A percentile compares a stretch with the other conserved stretches of the same genome.
Evolutionary conservation across 1,284 basidiomycete species (phyloP).

Genomic region (Clitocybe nebularis): DNA sequence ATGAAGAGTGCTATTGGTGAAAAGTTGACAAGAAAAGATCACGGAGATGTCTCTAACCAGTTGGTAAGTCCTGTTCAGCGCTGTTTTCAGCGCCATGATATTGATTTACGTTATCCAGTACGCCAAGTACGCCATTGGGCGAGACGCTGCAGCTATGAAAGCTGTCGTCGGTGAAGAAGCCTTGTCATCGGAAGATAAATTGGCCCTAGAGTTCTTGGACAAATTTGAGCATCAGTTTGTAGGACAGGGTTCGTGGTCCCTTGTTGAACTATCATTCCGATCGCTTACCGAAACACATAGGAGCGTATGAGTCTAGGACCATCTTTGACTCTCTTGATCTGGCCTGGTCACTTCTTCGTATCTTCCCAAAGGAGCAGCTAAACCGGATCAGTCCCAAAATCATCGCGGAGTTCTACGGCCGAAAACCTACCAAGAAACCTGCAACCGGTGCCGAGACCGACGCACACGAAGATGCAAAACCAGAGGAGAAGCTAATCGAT

Average conservation of each 20-base stretch:
- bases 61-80: slow-evolving; percentile 49
- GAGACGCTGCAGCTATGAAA: slow-evolving; percentile 98
- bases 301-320: slow-evolving; percentile 92
- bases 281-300: slow-evolving; percentile 35
- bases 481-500: slow-evolving; percentile 55
- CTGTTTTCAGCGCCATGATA: slow-evolving; percentile 15
- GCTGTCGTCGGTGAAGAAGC: slow-evolving; percentile 99
- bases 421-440: slow-evolving; percentile 68
- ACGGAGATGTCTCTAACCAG: slow-evolving; percentile 98
- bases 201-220: slow-evolving; percentile 89
- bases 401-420: slow-evolving; percentile 81
- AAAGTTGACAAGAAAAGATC: slow-evolving; percentile 95
- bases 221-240: slow-evolving; percentile 96
- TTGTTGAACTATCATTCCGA: slow-evolving; percentile 7
- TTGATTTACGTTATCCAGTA: slow-evolving; percentile 49
- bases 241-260: slow-evolving; percentile 69
- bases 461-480: slow-evolving; percentile 36
- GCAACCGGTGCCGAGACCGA: slow-evolving; percentile 45
- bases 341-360: slow-evolving; percentile 94
- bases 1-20: slow-evolving; percentile 99
- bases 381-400: slow-evolving; percentile 95
- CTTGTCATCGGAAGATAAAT: slow-evolving; percentile 88
- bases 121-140: slow-evolving; percentile 95
- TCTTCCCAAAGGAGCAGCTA: slow-evolving; percentile 98
- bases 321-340: slow-evolving; percentile 98